Conservation (phyloP, 768 basidiomycete genomes). For the Calocybe cyanea region DNA sequence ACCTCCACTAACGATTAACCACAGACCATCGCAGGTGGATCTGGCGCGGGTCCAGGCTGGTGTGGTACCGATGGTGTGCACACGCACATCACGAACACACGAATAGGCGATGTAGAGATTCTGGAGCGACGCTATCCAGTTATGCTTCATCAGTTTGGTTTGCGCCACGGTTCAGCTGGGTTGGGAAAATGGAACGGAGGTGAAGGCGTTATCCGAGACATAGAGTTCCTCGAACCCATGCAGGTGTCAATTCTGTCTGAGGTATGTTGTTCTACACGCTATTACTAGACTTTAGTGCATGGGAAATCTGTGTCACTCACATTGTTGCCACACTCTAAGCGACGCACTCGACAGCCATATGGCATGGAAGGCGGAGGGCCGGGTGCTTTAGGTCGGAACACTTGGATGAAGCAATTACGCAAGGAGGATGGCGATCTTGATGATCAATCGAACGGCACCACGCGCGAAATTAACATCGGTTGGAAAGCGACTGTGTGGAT, state of each 20-base stretch:
- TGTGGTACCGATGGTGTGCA: slow-evolving; percentile 92
- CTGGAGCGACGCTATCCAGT: slow-evolving; percentile 92
- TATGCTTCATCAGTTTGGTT: slow-evolving; percentile 78
- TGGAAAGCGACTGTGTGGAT: slow-evolving; percentile 86
- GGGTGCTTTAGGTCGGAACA: slow-evolving; percentile 72
- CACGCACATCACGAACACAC: slow-evolving; percentile 90
- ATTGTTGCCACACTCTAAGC: slow-evolving; percentile 33
- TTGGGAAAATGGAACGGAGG: slow-evolving; percentile 74
- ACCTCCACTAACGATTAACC: slow-evolving; percentile 5
- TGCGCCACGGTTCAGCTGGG: slow-evolving; percentile 69
- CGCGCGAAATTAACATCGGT: slow-evolving; percentile 78
- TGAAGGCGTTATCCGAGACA: slow-evolving; percentile 78
- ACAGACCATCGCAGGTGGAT: slow-evolving; percentile 92
- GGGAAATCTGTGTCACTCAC: not conserved
- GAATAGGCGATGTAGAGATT: slow-evolving; percentile 92
- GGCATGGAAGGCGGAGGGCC: slow-evolving; percentile 78
- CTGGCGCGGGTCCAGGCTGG: slow-evolving; percentile 87
- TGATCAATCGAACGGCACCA: slow-evolving; percentile 29
- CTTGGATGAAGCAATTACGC: slow-evolving; percentile 78
- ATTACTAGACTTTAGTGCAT: not conserved
- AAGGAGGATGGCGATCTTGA: slow-evolving; percentile 64
- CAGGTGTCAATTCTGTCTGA: slow-evolving; percentile 89
- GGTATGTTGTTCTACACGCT: slow-evolving; percentile 35
- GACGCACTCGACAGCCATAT: slow-evolving; percentile 83
- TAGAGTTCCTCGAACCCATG: slow-evolving; percentile 77